Conservation (phyloP, 2,329 filamentous ascomycete genomes). For the Fusarium secorum region DNA sequence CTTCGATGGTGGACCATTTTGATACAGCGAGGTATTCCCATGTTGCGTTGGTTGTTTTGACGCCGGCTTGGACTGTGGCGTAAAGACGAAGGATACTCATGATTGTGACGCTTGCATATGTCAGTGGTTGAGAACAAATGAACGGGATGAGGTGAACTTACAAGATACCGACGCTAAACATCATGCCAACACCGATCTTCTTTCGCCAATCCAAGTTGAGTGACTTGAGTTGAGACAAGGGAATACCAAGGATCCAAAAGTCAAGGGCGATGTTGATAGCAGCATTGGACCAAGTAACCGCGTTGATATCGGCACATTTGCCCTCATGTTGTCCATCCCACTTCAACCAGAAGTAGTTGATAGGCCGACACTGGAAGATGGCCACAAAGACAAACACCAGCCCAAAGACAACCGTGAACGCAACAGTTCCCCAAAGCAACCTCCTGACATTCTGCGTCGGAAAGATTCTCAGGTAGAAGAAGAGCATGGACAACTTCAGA, state of each 20-base stretch:
- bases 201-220: slow-evolving; percentile 57
- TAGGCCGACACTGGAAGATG: slow-evolving; percentile 60
- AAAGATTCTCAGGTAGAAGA: slow-evolving; percentile 66
- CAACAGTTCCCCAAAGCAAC: slow-evolving; percentile 54
- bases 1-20: slow-evolving; percentile 50
- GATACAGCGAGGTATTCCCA: slow-evolving; percentile 47
- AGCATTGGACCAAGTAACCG: slow-evolving; percentile 60
- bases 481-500: slow-evolving; percentile 60
- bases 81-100: slow-evolving; percentile 50
- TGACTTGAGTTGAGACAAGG: slow-evolving; percentile 53
- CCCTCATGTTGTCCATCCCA: slow-evolving; percentile 60
- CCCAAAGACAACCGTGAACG: slow-evolving; percentile 51
- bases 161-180: slow-evolving; percentile 61
- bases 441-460: slow-evolving; percentile 49
- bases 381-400: slow-evolving; percentile 52
- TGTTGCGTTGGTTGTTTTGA: slow-evolving; percentile 44
- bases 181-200: slow-evolving; percentile 57
- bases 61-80: slow-evolving; percentile 44
- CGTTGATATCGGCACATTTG: slow-evolving; percentile 58
- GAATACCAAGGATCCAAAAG: slow-evolving; percentile 60
- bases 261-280: slow-evolving; percentile 62
- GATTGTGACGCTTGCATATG: slow-evolving; percentile 45
- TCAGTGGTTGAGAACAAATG: too few relatives aligned
- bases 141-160: slow-evolving; percentile 36
- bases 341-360: slow-evolving; percentile 60